Base-by-base conservation (phyloP, 2,329 filamentous ascomycete genomes). In the Chaetomium sp. region DNA sequence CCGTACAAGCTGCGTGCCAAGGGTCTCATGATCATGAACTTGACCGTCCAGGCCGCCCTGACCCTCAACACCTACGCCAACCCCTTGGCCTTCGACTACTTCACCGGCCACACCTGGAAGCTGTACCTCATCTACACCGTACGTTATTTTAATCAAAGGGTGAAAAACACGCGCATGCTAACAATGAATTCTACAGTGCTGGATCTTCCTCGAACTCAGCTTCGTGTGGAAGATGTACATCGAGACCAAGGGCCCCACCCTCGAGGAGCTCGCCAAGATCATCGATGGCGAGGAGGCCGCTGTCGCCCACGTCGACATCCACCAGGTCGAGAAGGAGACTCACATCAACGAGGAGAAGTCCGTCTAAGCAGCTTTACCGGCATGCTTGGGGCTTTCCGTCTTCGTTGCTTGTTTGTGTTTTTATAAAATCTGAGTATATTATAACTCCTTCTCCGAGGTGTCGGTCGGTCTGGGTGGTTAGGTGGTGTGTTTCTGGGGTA, bases 211-310 rank as follows among this genome's bases (percentile, higher is more conserved):
- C 66, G 79, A 82, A 69, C 69, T 82, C 53, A 70, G 67, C 64
- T 79, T 80, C 66, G 75, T 82, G 59, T 82, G 79, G 69, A 78
- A 75, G 66, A 74, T 76, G 71, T 76, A 75, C 65, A 71, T 85
- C 61, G 83, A 87, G 71, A 86, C 83, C 41, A 77, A 76, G 61
- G 82, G 82, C 36, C 79, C 80, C 2, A 85, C 83, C 14, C 81
- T 86, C 38, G 83, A 86, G 70, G 82, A 86, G 69, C 76, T 87
- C 49, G 82, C 80, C 66, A 81, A 81, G 71, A 78, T 86, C 70
- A 86, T 86, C 68, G 83, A 86, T 62, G 83, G 81, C 41, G 78
- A 84, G 36, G 70, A 77, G 14, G 81, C 79, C 38, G 62, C 70
- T 46, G 77, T 78, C 12, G 76, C 72, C 5, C 70, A 72, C 56